Evolutionary conservation across 805 yeast species (phyloP).

Genomic region (Candida easanensis): DNA sequence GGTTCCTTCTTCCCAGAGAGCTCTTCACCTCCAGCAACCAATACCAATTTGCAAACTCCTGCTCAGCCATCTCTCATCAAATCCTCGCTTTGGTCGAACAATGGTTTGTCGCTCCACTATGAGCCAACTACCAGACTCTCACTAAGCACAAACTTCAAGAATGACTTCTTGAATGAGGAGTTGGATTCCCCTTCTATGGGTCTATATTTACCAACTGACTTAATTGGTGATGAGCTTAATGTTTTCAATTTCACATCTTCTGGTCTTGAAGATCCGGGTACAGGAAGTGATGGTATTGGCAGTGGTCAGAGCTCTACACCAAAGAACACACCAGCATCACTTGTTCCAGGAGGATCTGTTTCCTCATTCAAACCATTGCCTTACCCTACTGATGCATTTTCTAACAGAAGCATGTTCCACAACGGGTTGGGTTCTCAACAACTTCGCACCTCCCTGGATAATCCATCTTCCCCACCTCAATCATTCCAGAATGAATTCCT

Average conservation of each 20-base stretch:
- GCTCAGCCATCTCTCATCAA: slow-evolving; percentile 1
- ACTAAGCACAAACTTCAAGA: slow-evolving; percentile 10
- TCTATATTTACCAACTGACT: slow-evolving; percentile 34
- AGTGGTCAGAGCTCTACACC: slow-evolving; percentile 10
- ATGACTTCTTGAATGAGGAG: slow-evolving; percentile 23
- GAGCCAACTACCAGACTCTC: slow-evolving; percentile 8
- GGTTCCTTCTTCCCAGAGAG: slow-evolving; percentile 5
- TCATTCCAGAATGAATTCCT: slow-evolving; percentile 20
- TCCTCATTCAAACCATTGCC: slow-evolving; percentile 6
- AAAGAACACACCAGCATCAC: slow-evolving; percentile 4
- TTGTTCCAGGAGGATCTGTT: slow-evolving; percentile 1
- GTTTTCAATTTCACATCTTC: slow-evolving; percentile 11
- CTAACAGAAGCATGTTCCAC: slow-evolving; percentile 20
- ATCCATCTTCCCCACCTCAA: slow-evolving; percentile 19
- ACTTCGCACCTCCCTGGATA: slow-evolving; percentile 17
- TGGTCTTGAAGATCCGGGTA: background rate
- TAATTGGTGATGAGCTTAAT: slow-evolving; percentile 27
- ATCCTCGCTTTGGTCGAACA: slow-evolving; percentile 12
- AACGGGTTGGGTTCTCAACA: slow-evolving; percentile 16
- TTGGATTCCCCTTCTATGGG: slow-evolving; percentile 33
- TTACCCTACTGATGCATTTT: slow-evolving; percentile 12
- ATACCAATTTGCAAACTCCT: slow-evolving; percentile 1
- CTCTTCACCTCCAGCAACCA: slow-evolving; percentile 4
- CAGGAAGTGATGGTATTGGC: slow-evolving; percentile 6
- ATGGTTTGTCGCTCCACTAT: slow-evolving; percentile 6